These are phyloP conservation scores for Tieghemostelium lacteum DNA, from an alignment of 78 protist genomes.

Conservation along the genomic window DNA sequence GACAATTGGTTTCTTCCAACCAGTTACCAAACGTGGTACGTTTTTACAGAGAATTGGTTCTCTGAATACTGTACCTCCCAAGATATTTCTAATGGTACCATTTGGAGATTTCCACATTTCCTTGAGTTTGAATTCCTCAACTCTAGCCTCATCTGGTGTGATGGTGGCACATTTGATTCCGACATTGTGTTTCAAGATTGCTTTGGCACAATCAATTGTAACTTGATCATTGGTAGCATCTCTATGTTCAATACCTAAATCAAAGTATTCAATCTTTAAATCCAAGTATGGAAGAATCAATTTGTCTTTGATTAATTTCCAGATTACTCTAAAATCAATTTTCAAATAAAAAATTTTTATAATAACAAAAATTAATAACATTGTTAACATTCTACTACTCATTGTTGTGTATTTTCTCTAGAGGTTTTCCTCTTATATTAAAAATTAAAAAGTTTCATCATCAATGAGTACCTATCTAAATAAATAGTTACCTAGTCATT, in stretches of 20 bases:
- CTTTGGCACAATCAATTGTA: constrained; percentile 92
- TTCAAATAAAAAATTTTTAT: background rate
- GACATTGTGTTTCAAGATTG: constrained; percentile 89
- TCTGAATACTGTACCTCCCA: constrained; percentile 97
- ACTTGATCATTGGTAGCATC: constrained; percentile 89
- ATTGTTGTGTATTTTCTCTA: background rate
- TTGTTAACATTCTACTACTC: background rate
- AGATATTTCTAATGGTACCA: constrained; percentile 97
- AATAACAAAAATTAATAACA: background rate
- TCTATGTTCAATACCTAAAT: constrained; percentile 85
- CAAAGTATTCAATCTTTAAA: constrained; percentile 78
- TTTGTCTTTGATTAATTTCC: constrained; percentile 93
- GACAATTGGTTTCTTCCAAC: constrained; percentile 93
- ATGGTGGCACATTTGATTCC: constrained; percentile 98
- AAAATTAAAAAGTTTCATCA: background rate
- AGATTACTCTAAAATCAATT: constrained; percentile 89
- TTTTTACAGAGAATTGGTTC: constrained; percentile 94
- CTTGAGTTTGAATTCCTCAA: constrained; percentile 88
- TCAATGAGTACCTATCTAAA: background rate
- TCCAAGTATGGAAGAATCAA: constrained; percentile 77
- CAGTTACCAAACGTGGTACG: constrained; percentile 92
- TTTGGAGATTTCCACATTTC: constrained; percentile 96
- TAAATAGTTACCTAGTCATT: constrained; percentile 69
- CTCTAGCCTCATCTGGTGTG: constrained; percentile 96
- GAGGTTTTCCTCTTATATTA: background rate